Percentiles rank a stretch among this genome's conserved stretches.
These are phyloP conservation scores for Cardamine resedifolia DNA, from an alignment of 345 rosid genomes.

Conservation along the genomic window DNA sequence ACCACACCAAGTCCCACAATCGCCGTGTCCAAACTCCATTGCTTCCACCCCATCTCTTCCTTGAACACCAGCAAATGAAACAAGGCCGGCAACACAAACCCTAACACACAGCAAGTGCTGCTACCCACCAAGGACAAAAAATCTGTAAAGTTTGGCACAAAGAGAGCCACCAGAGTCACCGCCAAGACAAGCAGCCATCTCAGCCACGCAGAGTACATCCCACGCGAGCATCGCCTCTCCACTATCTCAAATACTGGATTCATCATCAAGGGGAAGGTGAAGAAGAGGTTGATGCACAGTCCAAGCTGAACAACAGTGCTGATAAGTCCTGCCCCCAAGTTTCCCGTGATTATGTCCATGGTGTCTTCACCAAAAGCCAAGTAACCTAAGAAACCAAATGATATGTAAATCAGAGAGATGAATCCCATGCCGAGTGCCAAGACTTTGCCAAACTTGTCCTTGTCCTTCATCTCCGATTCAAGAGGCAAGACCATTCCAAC, in stretches of 20 bases:
- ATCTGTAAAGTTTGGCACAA: constrained; percentile 84
- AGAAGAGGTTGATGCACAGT: constrained; percentile 76
- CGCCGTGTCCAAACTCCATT: constrained; percentile 52
- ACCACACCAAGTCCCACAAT: constrained; percentile 56
- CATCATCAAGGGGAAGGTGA: constrained; percentile 95
- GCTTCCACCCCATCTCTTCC: constrained; percentile 71
- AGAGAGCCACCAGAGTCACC: constrained; percentile 65
- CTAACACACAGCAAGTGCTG: constrained; percentile 79
- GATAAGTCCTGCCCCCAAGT: constrained; percentile 61
- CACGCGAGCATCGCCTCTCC: constrained; percentile 66
- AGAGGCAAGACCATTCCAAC: constrained; percentile 76
- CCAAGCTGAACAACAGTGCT: constrained; percentile 73
- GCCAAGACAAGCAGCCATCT: constrained; percentile 70
- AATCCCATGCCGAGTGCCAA: constrained; percentile 56
- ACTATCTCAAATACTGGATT: constrained; percentile 83
- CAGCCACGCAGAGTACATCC: constrained; percentile 69
- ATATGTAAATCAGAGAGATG: constrained; percentile 60
- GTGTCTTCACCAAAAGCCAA: constrained; percentile 74
- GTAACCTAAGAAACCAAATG: constrained; percentile 73
- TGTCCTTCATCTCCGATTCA: constrained; percentile 66
- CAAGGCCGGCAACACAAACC: constrained; percentile 74
- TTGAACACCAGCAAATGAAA: constrained; percentile 80
- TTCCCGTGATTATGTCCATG: constrained; percentile 73
- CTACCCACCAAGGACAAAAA: constrained; percentile 88
- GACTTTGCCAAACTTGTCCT: constrained; percentile 54